phyloP scores from a whole-genome alignment of 768 basidiomycete genomes.

The Lactarius pseudohatsudake region DNA sequence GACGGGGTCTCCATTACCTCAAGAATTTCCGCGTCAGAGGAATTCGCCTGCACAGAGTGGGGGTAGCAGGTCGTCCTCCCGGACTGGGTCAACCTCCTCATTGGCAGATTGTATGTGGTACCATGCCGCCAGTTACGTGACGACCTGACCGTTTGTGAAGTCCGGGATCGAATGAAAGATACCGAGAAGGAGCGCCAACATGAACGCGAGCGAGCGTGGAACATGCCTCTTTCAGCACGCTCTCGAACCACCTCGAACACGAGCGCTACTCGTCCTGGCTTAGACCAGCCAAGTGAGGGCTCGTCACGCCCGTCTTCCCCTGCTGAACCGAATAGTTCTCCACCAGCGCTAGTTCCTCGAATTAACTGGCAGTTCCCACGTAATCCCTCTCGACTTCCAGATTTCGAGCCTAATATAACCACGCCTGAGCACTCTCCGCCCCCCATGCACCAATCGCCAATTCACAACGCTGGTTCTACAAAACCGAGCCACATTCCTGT shows the following conservation, averaged over 20 bases:
- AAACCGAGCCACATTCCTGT: constrained; percentile 47
- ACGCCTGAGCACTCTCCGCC: constrained; percentile 31
- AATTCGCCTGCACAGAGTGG: constrained; percentile 18
- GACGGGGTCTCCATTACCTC: constrained; percentile 26
- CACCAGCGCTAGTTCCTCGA: constrained; percentile 33
- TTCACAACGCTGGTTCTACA: constrained; percentile 31
- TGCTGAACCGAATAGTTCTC: constrained; percentile 14
- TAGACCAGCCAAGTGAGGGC: constrained; percentile 18
- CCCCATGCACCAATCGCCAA: constrained; percentile 32
- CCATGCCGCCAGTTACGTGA: background rate
- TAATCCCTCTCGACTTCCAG: constrained; percentile 37
- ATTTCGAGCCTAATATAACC: constrained; percentile 41
- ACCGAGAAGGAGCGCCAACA: constrained; percentile 36
- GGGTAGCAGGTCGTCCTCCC: constrained; percentile 24
- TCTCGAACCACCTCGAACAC: constrained; percentile 37
- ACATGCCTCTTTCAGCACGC: constrained; percentile 43
- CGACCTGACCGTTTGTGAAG: constrained; percentile 25
- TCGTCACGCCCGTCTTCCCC: constrained; percentile 18
- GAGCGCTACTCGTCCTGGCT: constrained; percentile 14
- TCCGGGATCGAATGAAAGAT: constrained; percentile 35
- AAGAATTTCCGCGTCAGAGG: constrained; percentile 25
- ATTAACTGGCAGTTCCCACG: constrained; percentile 46
- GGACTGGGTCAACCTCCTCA: constrained; percentile 23
- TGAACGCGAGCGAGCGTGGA: constrained; percentile 54
- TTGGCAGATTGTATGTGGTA: constrained; percentile 29